phyloP scores from a whole-genome alignment of 2,329 filamentous ascomycete genomes.

The Hypoxylon sp. region DNA sequence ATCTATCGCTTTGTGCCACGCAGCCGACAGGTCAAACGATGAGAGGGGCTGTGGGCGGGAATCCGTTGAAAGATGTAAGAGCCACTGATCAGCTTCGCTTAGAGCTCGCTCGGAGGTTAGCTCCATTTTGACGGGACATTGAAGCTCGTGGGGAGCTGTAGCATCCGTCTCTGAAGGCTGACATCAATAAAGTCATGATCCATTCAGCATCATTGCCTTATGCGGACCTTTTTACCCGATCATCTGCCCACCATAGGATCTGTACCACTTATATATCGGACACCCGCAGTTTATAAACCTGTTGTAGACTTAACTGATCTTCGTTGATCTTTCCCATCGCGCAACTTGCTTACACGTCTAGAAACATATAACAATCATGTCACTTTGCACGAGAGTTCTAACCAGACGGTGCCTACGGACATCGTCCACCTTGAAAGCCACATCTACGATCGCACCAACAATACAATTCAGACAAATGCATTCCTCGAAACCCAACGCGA shows the following conservation, averaged over 20 bases:
- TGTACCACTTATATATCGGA: conserved; percentile 31
- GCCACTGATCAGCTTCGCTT: conserved; percentile 25
- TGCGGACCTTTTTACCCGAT: conserved; percentile 23
- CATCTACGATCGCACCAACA: neutral
- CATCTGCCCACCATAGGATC: conserved; percentile 10
- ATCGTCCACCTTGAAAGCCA: conserved; percentile 24
- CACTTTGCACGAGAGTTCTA: conserved; percentile 26
- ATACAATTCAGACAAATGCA: conserved; percentile 32
- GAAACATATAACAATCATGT: conserved; percentile 33
- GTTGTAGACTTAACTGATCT: conserved; percentile 13
- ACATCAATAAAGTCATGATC: conserved; percentile 30
- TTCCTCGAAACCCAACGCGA: conserved; percentile 20
- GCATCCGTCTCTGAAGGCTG: conserved; percentile 21
- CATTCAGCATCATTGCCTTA: conserved; percentile 9
- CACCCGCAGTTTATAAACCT: conserved; percentile 11
- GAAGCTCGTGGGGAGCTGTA: conserved; percentile 15
- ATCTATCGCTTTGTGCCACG: conserved; percentile 24
- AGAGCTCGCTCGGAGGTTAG: conserved; percentile 30
- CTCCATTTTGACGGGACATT: conserved; percentile 22
- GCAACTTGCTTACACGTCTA: conserved; percentile 6
- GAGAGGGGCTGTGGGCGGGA: conserved; percentile 10
- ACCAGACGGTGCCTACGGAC: conserved; percentile 19
- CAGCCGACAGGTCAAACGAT: conserved; percentile 4
- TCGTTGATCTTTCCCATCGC: conserved; percentile 9
- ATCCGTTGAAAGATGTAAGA: conserved; percentile 11